Evolutionary conservation across 192 early-diverging fungal species (phyloP).

Genomic region (Jimgerdemannia flammicorona): DNA sequence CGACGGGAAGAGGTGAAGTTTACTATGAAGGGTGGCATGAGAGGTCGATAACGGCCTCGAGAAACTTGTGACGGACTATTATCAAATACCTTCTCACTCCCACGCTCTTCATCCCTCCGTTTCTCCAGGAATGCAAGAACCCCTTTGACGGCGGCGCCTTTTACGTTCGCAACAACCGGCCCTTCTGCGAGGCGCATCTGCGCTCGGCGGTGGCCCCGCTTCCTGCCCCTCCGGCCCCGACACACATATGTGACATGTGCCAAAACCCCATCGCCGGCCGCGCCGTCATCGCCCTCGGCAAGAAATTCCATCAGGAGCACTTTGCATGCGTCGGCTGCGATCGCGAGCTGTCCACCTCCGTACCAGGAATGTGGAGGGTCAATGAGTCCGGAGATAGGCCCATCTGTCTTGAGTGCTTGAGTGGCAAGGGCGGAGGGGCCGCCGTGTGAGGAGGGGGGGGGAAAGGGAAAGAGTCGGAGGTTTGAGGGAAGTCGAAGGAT

Average conservation of each 20-base stretch:
- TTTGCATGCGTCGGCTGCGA: constrained; percentile 27
- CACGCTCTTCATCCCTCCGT: neutral
- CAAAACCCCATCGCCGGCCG: constrained; percentile 15
- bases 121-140: constrained; percentile 1
- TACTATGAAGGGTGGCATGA: neutral
- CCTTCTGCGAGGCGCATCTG: constrained; percentile 38
- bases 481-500: neutral
- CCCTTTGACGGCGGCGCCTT: constrained; percentile 5
- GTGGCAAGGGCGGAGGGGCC: neutral
- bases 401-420: neutral
- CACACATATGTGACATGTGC: constrained; percentile 16
- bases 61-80: too few species aligned
- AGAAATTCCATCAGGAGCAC: constrained; percentile 26
- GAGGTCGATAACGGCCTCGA: too few species aligned
- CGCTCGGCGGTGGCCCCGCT: constrained; percentile 1
- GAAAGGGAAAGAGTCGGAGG: neutral
- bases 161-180: constrained; percentile 3
- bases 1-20: neutral
- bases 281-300: constrained; percentile 19
- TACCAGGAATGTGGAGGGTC: constrained; percentile 18
- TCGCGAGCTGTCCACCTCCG: constrained; percentile 13
- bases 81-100: neutral
- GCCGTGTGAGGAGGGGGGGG: neutral
- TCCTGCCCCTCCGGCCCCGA: neutral
- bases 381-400: neutral